These are phyloP conservation scores for Hemisphaericaspora xylanilytica DNA, from an alignment of 1,139 yeast species.

Conservation along the genomic window DNA sequence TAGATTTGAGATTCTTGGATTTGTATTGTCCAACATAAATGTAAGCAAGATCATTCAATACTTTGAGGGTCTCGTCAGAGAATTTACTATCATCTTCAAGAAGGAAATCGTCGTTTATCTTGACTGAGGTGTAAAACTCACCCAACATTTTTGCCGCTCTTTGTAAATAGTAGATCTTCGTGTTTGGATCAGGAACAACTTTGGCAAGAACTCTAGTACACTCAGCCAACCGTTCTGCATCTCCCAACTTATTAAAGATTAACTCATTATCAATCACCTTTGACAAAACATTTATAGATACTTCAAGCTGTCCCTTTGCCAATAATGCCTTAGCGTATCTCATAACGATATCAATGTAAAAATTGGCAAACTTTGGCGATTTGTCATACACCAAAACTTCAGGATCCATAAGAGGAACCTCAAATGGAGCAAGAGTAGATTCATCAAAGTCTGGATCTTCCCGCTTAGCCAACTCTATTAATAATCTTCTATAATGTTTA, in stretches of 20 bases:
- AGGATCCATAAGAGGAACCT: slow-evolving; percentile 35
- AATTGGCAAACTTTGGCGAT: slow-evolving; percentile 37
- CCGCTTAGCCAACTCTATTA: slow-evolving; percentile 36
- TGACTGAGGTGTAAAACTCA: slow-evolving; percentile 27
- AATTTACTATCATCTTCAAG: slow-evolving; percentile 28
- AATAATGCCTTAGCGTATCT: slow-evolving; percentile 43
- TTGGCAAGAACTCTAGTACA: slow-evolving; percentile 40
- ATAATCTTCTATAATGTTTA: slow-evolving; percentile 42
- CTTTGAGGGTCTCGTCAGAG: slow-evolving; percentile 38
- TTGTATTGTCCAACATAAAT: slow-evolving; percentile 24
- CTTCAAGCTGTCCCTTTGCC: slow-evolving; percentile 40
- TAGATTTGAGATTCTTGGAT: slow-evolving; percentile 6
- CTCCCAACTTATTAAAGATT: slow-evolving; percentile 41
- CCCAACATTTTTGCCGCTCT: slow-evolving; percentile 43
- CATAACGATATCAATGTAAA: slow-evolving; percentile 45
- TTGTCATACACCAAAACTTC: slow-evolving; percentile 30
- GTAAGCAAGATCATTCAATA: slow-evolving; percentile 38
- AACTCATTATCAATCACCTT: slow-evolving; percentile 37
- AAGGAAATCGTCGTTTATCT: slow-evolving; percentile 23
- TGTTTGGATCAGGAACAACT: slow-evolving; percentile 23
- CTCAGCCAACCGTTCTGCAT: slow-evolving; percentile 43
- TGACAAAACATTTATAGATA: slow-evolving; percentile 29
- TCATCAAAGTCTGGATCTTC: slow-evolving; percentile 26
- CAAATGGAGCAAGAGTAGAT: slow-evolving; percentile 18
- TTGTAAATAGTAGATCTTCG: slow-evolving; percentile 35